A percentile compares a stretch with the other conserved stretches of the same genome.
phyloP scores from a whole-genome alignment of 2,329 filamentous ascomycete genomes.

The Drechslerella stenobrocha region DNA sequence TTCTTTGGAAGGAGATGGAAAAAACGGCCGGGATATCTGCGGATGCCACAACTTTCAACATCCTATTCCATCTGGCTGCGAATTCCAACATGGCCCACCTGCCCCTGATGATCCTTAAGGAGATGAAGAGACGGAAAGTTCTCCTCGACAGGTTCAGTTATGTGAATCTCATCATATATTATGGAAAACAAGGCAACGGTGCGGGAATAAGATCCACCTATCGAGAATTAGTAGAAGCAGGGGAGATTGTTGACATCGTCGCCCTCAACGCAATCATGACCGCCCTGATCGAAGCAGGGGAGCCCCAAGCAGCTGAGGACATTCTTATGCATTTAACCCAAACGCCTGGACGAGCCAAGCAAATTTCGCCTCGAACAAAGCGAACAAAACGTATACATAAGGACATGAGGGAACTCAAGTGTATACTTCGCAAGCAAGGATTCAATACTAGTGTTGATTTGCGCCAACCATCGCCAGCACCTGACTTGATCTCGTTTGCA shows the following conservation, averaged over 20 bases:
- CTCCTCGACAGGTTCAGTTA: constrained; percentile 77
- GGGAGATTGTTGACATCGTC: constrained; percentile 84
- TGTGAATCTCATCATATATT: constrained; percentile 79
- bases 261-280: constrained; percentile 85
- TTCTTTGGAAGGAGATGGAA: constrained; percentile 90
- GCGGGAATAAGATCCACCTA: constrained; percentile 76
- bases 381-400: constrained; percentile 18
- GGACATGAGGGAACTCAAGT: constrained; percentile 50
- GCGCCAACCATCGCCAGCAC: constrained; percentile 27
- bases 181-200: constrained; percentile 74
- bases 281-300: constrained; percentile 74
- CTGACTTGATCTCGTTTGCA: constrained; percentile 55
- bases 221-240: constrained; percentile 76
- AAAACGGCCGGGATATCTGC: constrained; percentile 66
- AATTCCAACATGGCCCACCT: constrained; percentile 82
- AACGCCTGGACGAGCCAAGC: constrained; percentile 12
- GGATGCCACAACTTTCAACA: constrained; percentile 84
- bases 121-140: constrained; percentile 73
- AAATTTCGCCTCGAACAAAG: neutral
- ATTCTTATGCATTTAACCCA: constrained; percentile 83
- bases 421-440: constrained; percentile 48
- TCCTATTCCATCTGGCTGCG: constrained; percentile 84
- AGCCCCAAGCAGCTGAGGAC: constrained; percentile 74
- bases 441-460: constrained; percentile 41
- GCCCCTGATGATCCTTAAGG: constrained; percentile 79